These are phyloP conservation scores for Stephanodiscus triporus DNA, from an alignment of 108 stramenopile genomes.

Conservation along the genomic window DNA sequence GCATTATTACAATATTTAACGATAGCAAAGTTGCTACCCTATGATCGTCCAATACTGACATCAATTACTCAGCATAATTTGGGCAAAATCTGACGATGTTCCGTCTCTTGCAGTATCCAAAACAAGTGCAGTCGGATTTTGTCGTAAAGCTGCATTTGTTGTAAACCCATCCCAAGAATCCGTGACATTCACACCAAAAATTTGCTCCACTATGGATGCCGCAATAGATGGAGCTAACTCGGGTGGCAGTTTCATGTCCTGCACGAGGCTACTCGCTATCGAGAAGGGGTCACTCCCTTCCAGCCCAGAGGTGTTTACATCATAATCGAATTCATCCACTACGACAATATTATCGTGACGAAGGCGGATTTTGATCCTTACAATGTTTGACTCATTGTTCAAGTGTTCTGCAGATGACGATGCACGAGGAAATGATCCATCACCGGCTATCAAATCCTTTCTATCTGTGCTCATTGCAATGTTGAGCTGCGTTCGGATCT, in stretches of 20 bases:
- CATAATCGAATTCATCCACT: constrained; percentile 62
- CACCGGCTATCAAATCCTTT: constrained; percentile 11
- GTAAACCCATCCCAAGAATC: constrained; percentile 22
- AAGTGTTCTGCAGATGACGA: neutral
- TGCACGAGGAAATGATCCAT: constrained; percentile 5
- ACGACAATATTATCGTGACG: constrained; percentile 47
- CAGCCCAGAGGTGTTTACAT: constrained; percentile 52
- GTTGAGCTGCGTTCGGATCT: constrained; percentile 59
- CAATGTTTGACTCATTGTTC: constrained; percentile 13
- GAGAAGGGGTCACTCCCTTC: constrained; percentile 52
- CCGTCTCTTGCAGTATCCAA: constrained; percentile 34
- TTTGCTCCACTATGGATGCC: constrained; percentile 69
- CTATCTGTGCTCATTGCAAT: constrained; percentile 34
- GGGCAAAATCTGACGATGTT: constrained; percentile 29
- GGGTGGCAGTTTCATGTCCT: constrained; percentile 69
- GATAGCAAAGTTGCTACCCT: neutral
- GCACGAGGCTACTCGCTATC: constrained; percentile 56
- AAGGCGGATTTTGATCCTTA: constrained; percentile 44
- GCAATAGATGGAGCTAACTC: constrained; percentile 68
- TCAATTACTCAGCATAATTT: constrained; percentile 29
- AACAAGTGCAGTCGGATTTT: constrained; percentile 36
- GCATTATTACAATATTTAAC: neutral
- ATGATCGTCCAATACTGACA: neutral
- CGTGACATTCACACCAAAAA: constrained; percentile 43
- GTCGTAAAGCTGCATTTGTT: neutral